These are phyloP conservation scores for Candida bentonensis DNA, from an alignment of 805 yeast species.

Conservation along the genomic window DNA sequence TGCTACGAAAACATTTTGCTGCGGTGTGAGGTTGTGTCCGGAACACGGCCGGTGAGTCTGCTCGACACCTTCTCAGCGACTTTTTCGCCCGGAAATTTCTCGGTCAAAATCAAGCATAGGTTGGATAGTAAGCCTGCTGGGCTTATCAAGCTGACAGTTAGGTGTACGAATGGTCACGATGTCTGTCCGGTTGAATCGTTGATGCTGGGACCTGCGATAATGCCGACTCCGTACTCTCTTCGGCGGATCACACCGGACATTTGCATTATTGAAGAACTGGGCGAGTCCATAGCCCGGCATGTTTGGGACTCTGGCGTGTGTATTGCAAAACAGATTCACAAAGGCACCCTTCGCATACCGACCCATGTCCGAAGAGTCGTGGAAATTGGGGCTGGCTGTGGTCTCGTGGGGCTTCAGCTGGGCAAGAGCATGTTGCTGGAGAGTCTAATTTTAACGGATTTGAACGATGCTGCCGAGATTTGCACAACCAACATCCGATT, in stretches of 20 bases:
- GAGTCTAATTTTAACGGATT: slow-evolving; percentile 22
- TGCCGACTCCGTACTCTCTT: not conserved
- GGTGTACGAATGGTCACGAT: not conserved
- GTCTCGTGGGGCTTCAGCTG: slow-evolving; percentile 24
- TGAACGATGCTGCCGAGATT: slow-evolving; percentile 25
- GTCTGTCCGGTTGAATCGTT: not conserved
- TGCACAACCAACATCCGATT: slow-evolving; percentile 21
- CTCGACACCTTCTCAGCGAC: slow-evolving; percentile 3
- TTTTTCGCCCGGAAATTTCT: not conserved
- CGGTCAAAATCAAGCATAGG: not conserved
- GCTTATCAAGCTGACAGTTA: not conserved
- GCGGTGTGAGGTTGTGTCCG: not conserved
- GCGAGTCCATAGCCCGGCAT: slow-evolving; percentile 29
- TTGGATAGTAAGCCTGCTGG: not conserved
- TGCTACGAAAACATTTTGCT: slow-evolving; percentile 21
- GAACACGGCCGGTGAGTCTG: slow-evolving; percentile 14
- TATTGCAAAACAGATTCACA: slow-evolving; percentile 8
- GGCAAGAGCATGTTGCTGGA: slow-evolving; percentile 12
- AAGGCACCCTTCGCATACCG: not conserved
- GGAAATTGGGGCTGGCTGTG: slow-evolving; percentile 33
- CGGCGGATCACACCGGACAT: not conserved
- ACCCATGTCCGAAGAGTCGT: slow-evolving; percentile 13
- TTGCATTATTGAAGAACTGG: slow-evolving; percentile 23
- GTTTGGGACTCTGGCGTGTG: slow-evolving; percentile 29
- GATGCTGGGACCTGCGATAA: not conserved